Conservation (phyloP, 2,329 filamentous ascomycete genomes). For the Didymella keratinophila region DNA sequence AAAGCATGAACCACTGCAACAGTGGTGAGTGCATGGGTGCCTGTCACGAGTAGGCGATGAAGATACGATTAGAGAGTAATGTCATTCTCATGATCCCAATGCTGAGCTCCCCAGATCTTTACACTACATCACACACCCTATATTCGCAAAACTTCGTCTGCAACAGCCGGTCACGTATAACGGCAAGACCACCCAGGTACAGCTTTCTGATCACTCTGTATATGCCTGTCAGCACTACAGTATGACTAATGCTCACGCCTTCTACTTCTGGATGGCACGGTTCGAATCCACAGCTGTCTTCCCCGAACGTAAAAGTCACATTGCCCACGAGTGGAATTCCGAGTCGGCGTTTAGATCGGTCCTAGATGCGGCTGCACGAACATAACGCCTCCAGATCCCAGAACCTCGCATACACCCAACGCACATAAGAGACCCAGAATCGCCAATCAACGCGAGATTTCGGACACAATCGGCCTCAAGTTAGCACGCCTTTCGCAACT, state of each 20-base stretch:
- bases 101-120: not conserved
- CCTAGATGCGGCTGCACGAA: not conserved
- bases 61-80: slow-evolving; percentile 15
- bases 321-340: too few relatives aligned
- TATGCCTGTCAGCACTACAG: not conserved
- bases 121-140: too few relatives aligned
- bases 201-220: too few relatives aligned
- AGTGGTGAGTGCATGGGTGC: not conserved
- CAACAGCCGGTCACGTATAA: too few relatives aligned
- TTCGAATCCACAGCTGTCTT: not conserved
- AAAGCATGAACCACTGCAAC: not conserved
- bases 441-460: too few relatives aligned
- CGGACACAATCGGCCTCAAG: too few relatives aligned
- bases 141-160: too few relatives aligned
- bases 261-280: not conserved
- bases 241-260: not conserved
- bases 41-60: not conserved
- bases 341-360: not conserved
- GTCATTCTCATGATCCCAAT: slow-evolving; percentile 17
- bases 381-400: too few relatives aligned
- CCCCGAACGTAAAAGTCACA: not conserved
- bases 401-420: too few relatives aligned
- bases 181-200: too few relatives aligned
- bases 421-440: too few relatives aligned
- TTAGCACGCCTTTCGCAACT: too few relatives aligned